Evolutionary conservation across 208 protist genomes (phyloP), one percentile per base, ranked within the genome.

Genomic region (Leishmania guyanensis): DNA sequence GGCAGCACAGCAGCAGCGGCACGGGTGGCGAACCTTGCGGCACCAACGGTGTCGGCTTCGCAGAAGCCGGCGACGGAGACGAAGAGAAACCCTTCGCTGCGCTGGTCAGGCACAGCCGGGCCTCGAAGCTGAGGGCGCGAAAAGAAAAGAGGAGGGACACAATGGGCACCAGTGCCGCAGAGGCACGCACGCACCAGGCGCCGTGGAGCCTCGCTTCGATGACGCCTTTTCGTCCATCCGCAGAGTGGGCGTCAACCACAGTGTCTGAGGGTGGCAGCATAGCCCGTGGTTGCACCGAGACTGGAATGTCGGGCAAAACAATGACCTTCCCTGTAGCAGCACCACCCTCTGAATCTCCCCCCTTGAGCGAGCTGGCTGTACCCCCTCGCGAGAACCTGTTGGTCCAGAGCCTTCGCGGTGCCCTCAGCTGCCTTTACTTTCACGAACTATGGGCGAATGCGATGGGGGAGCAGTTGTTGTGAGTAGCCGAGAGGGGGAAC

Each of bases 41-140:
- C n/a, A 88, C 85, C 5, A 81, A 88, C 79, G 86, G 81, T 62
- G 73, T 83, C 8, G 81, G 81, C 62, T 88, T 88, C 64, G 74
- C 81, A 39, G 71, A 60, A 16, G 20, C 9, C 26, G 26, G 58
- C 58, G 16, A 64, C 58, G 66, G 43, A n/a, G 82, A 80, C 22
- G 82, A 76, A 16, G 82, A 80, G 58, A 82, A 84, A 26, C 77
- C 79, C 14, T 82, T 88, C 16, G 81, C 85, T 8, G 53, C 79
- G 17, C 43, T 88, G 51, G 54, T 84, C 16, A 70, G 75, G 16
- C 78, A 78, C 36, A 88, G 86, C 22, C 81, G 78, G 5, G 75
- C 82, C 17, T 80, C 84, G 2, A 81, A 72, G 54, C 29, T 16
- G 17, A 54, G 48, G 9, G 51, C 26, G 33, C 50, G 48, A 12